Percentiles rank a stretch among this genome's conserved stretches.
phyloP scores from a whole-genome alignment of 108 stramenopile species.

The Aureococcus anophagefferens region DNA sequence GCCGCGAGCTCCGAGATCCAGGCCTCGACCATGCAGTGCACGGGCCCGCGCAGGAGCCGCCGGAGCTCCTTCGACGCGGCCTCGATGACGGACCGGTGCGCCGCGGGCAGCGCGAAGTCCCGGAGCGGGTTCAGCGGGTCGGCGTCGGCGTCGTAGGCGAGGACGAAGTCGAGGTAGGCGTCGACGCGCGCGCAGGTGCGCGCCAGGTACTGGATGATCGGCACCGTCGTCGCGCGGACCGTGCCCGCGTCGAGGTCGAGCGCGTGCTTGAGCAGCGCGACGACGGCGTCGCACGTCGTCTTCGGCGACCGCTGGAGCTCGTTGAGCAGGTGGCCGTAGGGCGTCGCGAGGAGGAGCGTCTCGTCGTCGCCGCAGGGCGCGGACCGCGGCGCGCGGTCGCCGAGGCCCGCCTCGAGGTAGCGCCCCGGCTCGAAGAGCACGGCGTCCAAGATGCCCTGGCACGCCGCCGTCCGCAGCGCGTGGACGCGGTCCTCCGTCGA shows the following conservation, averaged over 20 bases:
- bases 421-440: constrained; percentile 83
- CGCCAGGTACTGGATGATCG: too few relatives aligned
- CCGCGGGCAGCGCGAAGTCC: too few relatives aligned
- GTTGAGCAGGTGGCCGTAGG: constrained; percentile 82
- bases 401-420: constrained; percentile 64
- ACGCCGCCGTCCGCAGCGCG: constrained; percentile 70
- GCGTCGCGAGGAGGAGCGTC: constrained; percentile 55
- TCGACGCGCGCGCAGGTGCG: too few relatives aligned
- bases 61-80: too few relatives aligned
- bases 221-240: too few relatives aligned
- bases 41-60: too few relatives aligned
- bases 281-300: neutral
- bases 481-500: constrained; percentile 69
- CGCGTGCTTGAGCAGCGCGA: neutral
- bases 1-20: too few relatives aligned
- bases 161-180: too few relatives aligned
- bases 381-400: neutral
- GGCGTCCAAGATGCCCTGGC: constrained; percentile 81
- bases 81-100: too few relatives aligned
- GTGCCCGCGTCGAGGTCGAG: neutral
- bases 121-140: too few relatives aligned
- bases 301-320: constrained; percentile 84
- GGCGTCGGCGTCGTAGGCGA: too few relatives aligned
- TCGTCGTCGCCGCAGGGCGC: neutral
- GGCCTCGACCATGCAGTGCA: too few relatives aligned